These are phyloP conservation scores for Gillenia trifoliata DNA, from an alignment of 306 rosid species.

Conservation along the genomic window DNA sequence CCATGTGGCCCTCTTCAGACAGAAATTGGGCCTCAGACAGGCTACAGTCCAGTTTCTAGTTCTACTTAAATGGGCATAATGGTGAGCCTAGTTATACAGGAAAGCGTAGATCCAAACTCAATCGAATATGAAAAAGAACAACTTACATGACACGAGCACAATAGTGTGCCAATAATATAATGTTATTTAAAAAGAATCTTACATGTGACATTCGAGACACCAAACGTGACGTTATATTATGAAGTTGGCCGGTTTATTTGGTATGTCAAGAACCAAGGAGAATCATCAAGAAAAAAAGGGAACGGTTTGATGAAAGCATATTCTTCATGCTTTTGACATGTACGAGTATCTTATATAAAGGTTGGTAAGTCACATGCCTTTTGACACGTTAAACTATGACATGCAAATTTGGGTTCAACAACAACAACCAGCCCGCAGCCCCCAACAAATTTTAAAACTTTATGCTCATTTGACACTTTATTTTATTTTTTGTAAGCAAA, in stretches of 20 bases:
- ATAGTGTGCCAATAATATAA: too few relatives aligned
- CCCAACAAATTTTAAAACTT: neutral
- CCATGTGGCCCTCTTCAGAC: neutral
- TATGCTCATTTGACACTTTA: neutral
- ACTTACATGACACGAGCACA: too few relatives aligned
- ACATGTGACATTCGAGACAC: neutral
- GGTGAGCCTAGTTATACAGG: too few relatives aligned
- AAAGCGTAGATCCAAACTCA: too few relatives aligned
- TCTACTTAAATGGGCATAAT: neutral
- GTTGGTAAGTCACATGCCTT: neutral
- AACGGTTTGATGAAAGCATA: neutral
- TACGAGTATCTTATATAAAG: neutral
- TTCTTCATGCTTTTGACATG: neutral
- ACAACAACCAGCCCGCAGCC: too few relatives aligned
- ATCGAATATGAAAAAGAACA: too few relatives aligned
- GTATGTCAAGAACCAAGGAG: neutral
- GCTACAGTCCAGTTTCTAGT: neutral
- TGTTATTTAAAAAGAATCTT: too few relatives aligned
- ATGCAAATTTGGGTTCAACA: neutral
- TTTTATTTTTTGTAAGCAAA: neutral
- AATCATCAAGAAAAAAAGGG: neutral
- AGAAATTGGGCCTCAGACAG: neutral
- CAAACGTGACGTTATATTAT: neutral
- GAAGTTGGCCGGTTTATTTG: neutral
- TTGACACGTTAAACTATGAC: neutral